These are phyloP conservation scores for Carpinus viminea DNA, from an alignment of 306 rosid species.

Conservation along the genomic window DNA sequence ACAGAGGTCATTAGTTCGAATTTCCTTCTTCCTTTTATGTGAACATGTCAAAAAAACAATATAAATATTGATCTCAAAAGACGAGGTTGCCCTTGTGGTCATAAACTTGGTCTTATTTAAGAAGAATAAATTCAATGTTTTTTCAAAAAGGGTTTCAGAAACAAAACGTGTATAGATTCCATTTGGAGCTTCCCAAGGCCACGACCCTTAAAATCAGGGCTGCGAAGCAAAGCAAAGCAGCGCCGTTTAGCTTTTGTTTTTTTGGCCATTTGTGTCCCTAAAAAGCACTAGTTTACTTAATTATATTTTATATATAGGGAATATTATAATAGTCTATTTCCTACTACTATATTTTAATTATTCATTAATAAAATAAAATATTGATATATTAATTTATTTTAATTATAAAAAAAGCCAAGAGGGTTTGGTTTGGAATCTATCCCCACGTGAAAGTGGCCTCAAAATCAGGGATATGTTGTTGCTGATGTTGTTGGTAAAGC, in stretches of 20 bases:
- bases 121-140: no score
- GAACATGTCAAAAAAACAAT: no score
- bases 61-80: no score
- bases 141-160: not conserved
- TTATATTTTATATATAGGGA: constrained; percentile 7
- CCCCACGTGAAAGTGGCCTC: constrained; percentile 80
- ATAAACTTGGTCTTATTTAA: no score
- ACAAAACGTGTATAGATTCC: constrained; percentile 63
- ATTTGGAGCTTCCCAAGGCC: constrained; percentile 55
- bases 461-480: constrained; percentile 72
- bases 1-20: no score
- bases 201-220: constrained; percentile 64
- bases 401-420: not conserved
- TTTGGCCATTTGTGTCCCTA: constrained; percentile 48
- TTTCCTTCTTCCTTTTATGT: no score
- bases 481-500: constrained; percentile 43
- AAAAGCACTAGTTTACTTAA: constrained; percentile 34
- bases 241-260: constrained; percentile 56
- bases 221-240: constrained; percentile 12
- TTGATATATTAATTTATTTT: not conserved
- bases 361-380: constrained; percentile 11
- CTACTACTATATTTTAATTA: not conserved
- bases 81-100: no score
- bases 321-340: not conserved
- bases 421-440: constrained; percentile 25